Base-by-base conservation (phyloP, 106 monocot species). In the Vanilla planifolia region DNA sequence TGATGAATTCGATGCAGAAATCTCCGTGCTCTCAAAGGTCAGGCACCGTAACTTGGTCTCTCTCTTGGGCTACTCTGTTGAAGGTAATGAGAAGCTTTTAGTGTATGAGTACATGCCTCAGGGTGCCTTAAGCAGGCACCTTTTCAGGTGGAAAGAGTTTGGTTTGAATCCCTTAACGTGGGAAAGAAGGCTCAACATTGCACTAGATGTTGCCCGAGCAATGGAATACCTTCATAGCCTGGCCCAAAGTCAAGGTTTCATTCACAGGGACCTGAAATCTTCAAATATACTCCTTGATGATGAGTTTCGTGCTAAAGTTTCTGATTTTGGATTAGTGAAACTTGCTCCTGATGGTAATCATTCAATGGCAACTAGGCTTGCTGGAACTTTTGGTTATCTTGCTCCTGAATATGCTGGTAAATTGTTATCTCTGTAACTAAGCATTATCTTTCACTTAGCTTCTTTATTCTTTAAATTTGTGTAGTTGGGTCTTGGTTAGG, bases 401-500 rank as follows among this genome's bases (percentile, higher is more conserved):
- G 85, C 85, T 67, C 85, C 85, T 9, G 85, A 85, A 53, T 85
- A 85, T 73, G 85, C 85, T 22, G 75, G 85, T 80, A 85, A 22
- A n/a, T n/a, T n/a, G n/a, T n/a, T n/a, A n/a, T n/a, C n/a, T n/a
- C n/a, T n/a, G n/a, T n/a, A n/a, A n/a, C n/a, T n/a, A n/a, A n/a
- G n/a, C n/a, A n/a, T n/a, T n/a, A n/a, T n/a, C n/a, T n/a, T n/a
- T n/a, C n/a, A n/a, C n/a, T n/a, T n/a, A n/a, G n/a, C n/a, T n/a
- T n/a, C n/a, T n/a, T n/a, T n/a, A 37, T 6, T 37, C 37, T 37
- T 37, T 37, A 10, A 37, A 37, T 10, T 10, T 6, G 5, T 37
- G 37, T 6, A 37, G 37, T 37, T 37, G n/a, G n/a, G n/a, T n/a
- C n/a, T n/a, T n/a, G n/a, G n/a, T 37, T 37, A 0, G 10, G 10